Evolutionary conservation across 1,284 basidiomycete genomes (phyloP).

Genomic region (Tilletia setariae): DNA sequence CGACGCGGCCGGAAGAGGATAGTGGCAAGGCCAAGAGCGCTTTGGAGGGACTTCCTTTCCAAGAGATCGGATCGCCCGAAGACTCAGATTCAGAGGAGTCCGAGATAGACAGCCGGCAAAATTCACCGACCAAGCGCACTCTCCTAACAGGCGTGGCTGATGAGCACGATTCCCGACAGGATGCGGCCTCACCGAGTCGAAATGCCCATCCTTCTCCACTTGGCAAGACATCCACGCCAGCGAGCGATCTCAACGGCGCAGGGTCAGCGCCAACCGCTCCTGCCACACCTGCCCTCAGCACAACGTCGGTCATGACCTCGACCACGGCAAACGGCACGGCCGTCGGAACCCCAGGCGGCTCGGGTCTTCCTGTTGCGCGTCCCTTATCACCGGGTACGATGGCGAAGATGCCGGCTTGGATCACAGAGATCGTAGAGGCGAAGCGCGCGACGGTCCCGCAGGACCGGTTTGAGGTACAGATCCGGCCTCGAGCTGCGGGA

Average conservation of each 20-base stretch:
- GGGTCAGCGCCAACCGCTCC: neutral
- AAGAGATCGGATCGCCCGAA: conserved; percentile 45
- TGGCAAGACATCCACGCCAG: neutral
- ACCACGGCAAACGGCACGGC: neutral
- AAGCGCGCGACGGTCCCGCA: conserved; percentile 73
- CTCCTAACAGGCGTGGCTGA: conserved; percentile 28
- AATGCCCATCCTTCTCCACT: neutral
- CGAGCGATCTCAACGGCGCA: neutral
- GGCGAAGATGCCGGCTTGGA: conserved; percentile 64
- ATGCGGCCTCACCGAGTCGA: too few relatives aligned
- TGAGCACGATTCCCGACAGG: conserved; percentile 22
- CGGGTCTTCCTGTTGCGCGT: neutral
- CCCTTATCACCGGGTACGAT: conserved; percentile 9
- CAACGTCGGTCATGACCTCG: too few relatives aligned
- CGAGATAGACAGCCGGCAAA: conserved; percentile 11
- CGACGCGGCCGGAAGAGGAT: neutral
- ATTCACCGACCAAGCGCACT: conserved; percentile 14
- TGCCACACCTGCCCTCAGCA: neutral
- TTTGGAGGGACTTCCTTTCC: conserved; percentile 35
- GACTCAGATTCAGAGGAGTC: conserved; percentile 26
- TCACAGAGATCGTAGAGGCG: conserved; percentile 64
- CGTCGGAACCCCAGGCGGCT: neutral
- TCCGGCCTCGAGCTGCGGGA: conserved; percentile 27
- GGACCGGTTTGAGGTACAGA: conserved; percentile 65
- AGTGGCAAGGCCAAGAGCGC: conserved; percentile 13